Conservation (phyloP, 176 grass and related monocot genomes). For the Neostapfia colusana region DNA sequence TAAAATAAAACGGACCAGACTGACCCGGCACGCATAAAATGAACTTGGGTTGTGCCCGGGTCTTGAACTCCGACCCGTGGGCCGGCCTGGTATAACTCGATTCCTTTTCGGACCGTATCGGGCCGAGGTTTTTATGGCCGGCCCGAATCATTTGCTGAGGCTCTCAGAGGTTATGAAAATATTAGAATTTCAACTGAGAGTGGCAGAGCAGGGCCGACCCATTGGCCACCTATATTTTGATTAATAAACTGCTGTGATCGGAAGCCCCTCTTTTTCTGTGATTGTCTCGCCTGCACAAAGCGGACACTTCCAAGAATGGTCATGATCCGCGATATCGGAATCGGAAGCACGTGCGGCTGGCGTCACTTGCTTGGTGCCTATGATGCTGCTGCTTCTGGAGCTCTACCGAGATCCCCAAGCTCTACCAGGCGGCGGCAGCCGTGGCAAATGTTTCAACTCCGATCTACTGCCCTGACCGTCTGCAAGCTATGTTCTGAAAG, state of each 20-base stretch:
- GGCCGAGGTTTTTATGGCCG: too few species aligned
- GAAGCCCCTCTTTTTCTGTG: background rate
- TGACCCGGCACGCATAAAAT: too few species aligned
- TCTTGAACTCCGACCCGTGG: too few species aligned
- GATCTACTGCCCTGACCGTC: background rate
- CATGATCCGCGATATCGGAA: background rate
- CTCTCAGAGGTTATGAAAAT: too few species aligned
- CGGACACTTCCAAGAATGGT: background rate
- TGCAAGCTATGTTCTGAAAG: background rate
- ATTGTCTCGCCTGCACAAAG: background rate
- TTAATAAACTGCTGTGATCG: background rate
- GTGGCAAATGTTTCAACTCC: background rate
- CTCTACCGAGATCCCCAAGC: background rate
- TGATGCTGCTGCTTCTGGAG: background rate
- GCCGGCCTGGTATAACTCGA: too few species aligned
- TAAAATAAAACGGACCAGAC: too few species aligned
- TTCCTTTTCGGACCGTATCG: too few species aligned
- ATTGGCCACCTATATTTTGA: too few species aligned
- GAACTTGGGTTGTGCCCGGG: too few species aligned
- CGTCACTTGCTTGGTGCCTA: background rate
- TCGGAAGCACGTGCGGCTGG: constrained; percentile 14
- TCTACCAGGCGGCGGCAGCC: background rate
- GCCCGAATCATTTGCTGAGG: too few species aligned
- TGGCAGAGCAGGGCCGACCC: too few species aligned
- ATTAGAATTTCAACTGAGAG: too few species aligned